Conservation (phyloP, 495 filamentous ascomycete species). For the Penicillium daleae region DNA sequence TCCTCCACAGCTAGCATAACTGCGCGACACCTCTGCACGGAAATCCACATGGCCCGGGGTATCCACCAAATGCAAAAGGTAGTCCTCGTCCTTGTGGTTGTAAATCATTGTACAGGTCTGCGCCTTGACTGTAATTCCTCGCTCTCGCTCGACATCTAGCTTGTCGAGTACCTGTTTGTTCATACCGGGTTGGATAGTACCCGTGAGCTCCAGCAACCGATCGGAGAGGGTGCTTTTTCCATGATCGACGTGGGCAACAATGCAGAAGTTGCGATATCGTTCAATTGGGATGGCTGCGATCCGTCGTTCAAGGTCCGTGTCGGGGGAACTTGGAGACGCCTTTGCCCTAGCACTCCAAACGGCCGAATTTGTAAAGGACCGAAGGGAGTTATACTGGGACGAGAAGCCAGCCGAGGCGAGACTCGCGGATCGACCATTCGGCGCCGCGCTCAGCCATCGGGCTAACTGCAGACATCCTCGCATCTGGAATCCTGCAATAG, state of each 20-base stretch:
- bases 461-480: conserved; percentile 60
- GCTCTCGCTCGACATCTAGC: conserved; percentile 91
- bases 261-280: conserved; percentile 94
- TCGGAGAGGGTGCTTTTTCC: conserved; percentile 95
- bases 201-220: conserved; percentile 89
- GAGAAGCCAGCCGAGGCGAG: conserved; percentile 35
- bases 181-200: conserved; percentile 81
- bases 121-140: conserved; percentile 97
- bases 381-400: conserved; percentile 25
- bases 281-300: conserved; percentile 89
- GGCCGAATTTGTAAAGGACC: conserved; percentile 48
- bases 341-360: conserved; percentile 41
- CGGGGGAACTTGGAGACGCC: conserved; percentile 19
- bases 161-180: conserved; percentile 98
- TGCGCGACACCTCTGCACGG: conserved; percentile 90
- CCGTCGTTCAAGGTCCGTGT: conserved; percentile 71
- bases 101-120: conserved; percentile 99
- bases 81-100: conserved; percentile 81
- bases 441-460: conserved; percentile 54
- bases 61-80: conserved; percentile 92
- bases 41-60: conserved; percentile 99
- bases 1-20: conserved; percentile 93
- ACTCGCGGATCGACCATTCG: conserved; percentile 43
- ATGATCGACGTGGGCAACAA: conserved; percentile 98
- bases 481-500: conserved; percentile 51